Evolutionary conservation across 1,284 basidiomycete species (phyloP), one percentile per base, ranked within the genome.

Genomic region (Heterobasidion irregulare): DNA sequence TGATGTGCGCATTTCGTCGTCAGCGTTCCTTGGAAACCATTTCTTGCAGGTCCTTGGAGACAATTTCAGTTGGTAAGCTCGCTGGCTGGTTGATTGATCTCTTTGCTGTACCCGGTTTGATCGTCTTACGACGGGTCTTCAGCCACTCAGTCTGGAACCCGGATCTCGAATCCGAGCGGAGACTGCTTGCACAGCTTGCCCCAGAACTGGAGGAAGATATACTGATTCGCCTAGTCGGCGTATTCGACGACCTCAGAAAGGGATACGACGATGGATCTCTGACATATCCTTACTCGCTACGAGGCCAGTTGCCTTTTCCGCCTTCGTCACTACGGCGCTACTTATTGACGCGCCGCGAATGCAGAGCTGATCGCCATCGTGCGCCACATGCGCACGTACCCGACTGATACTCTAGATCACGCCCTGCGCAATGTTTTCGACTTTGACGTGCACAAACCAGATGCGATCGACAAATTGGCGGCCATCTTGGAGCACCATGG

Each of bases 1-100:
- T 33, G 51, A 47, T 41, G 38, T 41, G 38, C n/a, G 10, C 10
- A n/a, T 51, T 32, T 15, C 43, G 26, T 47, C 34, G 26, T 10
- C 55, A 85, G 83, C 83, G 0, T 86, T 86, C 75, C 70, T 86
- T 32, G 83, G 83, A 1, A 86, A 86, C 57, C 82, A 86, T 63
- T 86, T 86, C 71, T 66, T 85, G 18, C 83, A 86, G 62, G 83
- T 86, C 12, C 71, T 85, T 2, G 83, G 83, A 1, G 83, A 86
- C 65, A 82, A 79, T 61, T 84, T 86, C 66, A 82, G 81, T 59
- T 74, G 63, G 65, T 66, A 34, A 54, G 62, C 4, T 5, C 4
- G 26, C 26, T 26, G 26, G 26, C 26, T 26, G 26, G 26, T 26
- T 26, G 26, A 26, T 41, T 9, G 7, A 32, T 33, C 43, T 26